These are phyloP conservation scores for Sonneratia caseolaris DNA, from an alignment of 345 rosid species.

Conservation along the genomic window DNA sequence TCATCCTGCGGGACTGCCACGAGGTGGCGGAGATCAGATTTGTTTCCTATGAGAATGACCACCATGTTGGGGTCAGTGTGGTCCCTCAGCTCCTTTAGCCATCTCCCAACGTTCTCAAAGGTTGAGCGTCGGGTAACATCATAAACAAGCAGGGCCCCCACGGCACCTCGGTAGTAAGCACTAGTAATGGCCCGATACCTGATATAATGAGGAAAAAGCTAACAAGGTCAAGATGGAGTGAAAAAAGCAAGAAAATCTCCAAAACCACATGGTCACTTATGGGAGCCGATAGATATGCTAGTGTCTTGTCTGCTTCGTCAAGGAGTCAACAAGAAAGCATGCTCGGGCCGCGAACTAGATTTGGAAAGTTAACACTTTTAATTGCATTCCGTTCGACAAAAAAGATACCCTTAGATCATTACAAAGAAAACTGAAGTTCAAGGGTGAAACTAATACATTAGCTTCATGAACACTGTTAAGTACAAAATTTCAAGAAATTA, in stretches of 20 bases:
- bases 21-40: constrained; percentile 3
- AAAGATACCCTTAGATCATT: no score
- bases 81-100: constrained; percentile 1
- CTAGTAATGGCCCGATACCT: constrained; percentile 4
- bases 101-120: constrained; percentile 2
- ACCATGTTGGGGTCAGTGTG: constrained; percentile 6
- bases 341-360: no score
- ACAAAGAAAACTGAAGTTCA: no score
- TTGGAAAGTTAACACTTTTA: no score
- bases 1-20: constrained; percentile 1
- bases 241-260: neutral
- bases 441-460: no score
- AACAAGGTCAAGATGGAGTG: neutral
- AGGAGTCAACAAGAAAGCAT: no score
- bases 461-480: no score
- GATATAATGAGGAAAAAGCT: neutral
- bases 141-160: constrained; percentile 1
- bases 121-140: constrained; percentile 3
- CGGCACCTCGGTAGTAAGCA: constrained; percentile 3
- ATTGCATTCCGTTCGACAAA: no score
- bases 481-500: no score
- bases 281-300: no score
- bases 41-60: constrained; percentile 3
- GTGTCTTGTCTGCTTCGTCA: no score
- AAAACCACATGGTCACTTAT: no score